Percentiles rank a stretch among this genome's conserved stretches.
Conservation (phyloP, 2,329 filamentous ascomycete genomes). For the Trichophyton rubrum region DNA sequence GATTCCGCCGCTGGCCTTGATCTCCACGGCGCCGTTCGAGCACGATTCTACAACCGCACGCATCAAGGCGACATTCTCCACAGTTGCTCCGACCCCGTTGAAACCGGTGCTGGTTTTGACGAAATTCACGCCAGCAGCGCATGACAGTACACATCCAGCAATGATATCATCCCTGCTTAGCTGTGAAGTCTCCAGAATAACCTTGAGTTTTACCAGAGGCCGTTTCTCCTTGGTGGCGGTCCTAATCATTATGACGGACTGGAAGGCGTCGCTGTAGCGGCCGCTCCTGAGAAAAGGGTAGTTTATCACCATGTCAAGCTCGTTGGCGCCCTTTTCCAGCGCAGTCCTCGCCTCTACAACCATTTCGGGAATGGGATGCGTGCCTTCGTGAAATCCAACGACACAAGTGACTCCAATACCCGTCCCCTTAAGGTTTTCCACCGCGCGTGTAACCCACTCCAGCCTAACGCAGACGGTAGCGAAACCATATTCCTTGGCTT, state of each 20-base stretch:
- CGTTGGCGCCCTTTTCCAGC: constrained; percentile 39
- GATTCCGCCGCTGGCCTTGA: constrained; percentile 49
- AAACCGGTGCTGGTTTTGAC: constrained; percentile 52
- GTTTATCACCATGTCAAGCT: constrained; percentile 50
- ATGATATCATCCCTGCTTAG: constrained; percentile 39
- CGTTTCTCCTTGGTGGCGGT: constrained; percentile 19
- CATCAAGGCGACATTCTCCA: constrained; percentile 45
- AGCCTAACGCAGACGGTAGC: constrained; percentile 46
- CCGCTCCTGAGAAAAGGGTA: constrained; percentile 35
- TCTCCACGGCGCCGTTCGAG: constrained; percentile 28
- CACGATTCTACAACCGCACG: constrained; percentile 36
- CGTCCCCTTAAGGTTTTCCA: constrained; percentile 35
- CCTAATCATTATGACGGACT: constrained; percentile 42
- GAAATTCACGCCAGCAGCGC: constrained; percentile 43
- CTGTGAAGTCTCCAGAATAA: constrained; percentile 48
- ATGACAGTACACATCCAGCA: constrained; percentile 41
- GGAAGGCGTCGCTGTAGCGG: constrained; percentile 39
- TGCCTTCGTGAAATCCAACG: constrained; percentile 49
- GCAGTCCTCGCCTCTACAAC: constrained; percentile 40
- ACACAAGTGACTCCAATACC: constrained; percentile 45
- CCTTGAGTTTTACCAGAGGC: constrained; percentile 36
- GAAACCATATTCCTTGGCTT: constrained; percentile 36
- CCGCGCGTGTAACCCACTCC: constrained; percentile 40
- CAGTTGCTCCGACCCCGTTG: constrained; percentile 41
- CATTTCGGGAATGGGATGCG: constrained; percentile 40